Percentiles rank a stretch among this genome's conserved stretches.
These are phyloP conservation scores for Fraxinus floribunda DNA, from an alignment of 305 asterid species.

Conservation along the genomic window DNA sequence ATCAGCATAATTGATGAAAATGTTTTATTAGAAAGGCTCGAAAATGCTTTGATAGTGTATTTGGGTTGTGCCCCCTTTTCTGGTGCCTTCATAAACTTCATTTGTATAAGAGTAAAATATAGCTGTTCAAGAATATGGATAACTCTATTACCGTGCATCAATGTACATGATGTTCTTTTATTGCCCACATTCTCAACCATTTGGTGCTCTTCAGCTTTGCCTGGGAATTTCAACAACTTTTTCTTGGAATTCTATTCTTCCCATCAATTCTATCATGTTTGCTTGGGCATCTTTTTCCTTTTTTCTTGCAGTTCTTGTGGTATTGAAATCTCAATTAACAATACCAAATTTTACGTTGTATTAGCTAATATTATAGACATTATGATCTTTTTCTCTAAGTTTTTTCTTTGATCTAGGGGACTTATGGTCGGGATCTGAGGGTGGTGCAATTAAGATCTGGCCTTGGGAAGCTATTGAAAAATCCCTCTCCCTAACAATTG, in stretches of 20 bases:
- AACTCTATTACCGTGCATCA: neutral
- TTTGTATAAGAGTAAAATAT: neutral
- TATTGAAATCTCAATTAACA: slow-evolving; percentile 4
- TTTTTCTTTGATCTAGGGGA: slow-evolving; percentile 60
- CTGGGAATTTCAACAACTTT: slow-evolving; percentile 14
- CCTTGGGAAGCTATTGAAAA: slow-evolving; percentile 94
- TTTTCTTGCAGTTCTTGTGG: neutral
- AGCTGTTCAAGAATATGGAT: neutral
- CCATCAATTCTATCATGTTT: slow-evolving; percentile 1
- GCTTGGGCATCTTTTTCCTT: neutral
- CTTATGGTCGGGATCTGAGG: slow-evolving; percentile 93
- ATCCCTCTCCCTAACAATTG: slow-evolving; percentile 55
- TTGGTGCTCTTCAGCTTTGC: slow-evolving; percentile 1
- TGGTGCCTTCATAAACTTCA: neutral
- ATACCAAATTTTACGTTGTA: neutral
- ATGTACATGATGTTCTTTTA: neutral
- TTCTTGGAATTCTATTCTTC: slow-evolving; percentile 15
- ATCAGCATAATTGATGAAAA: neutral
- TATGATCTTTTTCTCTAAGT: slow-evolving; percentile 23
- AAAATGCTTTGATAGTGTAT: neutral
- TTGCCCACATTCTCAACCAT: slow-evolving; percentile 13
- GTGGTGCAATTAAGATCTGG: slow-evolving; percentile 83
- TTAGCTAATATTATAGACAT: slow-evolving; percentile 11
- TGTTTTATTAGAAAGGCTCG: neutral
- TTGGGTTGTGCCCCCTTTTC: neutral